These are phyloP conservation scores for Floccularia luteovirens DNA, from an alignment of 768 basidiomycete genomes.

Conservation along the genomic window DNA sequence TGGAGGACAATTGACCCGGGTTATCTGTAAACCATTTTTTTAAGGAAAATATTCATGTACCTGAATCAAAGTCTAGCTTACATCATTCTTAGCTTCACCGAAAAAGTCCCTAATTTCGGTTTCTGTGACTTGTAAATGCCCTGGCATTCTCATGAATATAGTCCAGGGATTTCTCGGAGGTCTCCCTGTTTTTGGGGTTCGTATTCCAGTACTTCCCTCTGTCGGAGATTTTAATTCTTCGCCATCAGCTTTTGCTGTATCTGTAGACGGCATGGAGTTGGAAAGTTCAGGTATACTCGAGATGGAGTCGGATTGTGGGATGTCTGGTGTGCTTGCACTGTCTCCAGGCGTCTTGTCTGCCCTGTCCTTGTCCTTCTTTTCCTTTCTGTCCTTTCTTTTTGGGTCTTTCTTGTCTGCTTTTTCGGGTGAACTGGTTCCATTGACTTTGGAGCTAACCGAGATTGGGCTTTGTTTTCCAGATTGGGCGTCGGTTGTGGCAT, in stretches of 20 bases:
- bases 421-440: slow-evolving; percentile 33
- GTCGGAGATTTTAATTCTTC: slow-evolving; percentile 47
- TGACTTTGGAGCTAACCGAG: slow-evolving; percentile 27
- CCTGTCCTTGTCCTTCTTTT: slow-evolving; percentile 42
- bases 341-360: slow-evolving; percentile 19
- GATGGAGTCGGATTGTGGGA: slow-evolving; percentile 19
- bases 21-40: slow-evolving; percentile 42
- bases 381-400: slow-evolving; percentile 58
- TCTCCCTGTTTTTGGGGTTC: slow-evolving; percentile 65
- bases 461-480: slow-evolving; percentile 25
- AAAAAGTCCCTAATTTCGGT: slow-evolving; percentile 71
- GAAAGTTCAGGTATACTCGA: slow-evolving; percentile 19
- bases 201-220: slow-evolving; percentile 50
- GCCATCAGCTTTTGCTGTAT: slow-evolving; percentile 11
- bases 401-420: slow-evolving; percentile 49
- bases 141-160: slow-evolving; percentile 66
- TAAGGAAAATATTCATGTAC: slow-evolving; percentile 1
- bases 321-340: slow-evolving; percentile 20
- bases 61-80: slow-evolving; percentile 25
- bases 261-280: slow-evolving; percentile 15
- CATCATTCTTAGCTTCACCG: slow-evolving; percentile 59
- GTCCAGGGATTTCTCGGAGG: slow-evolving; percentile 76
- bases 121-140: slow-evolving; percentile 42
- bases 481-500: slow-evolving; percentile 19
- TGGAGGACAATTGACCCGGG: slow-evolving; percentile 54